A percentile compares a stretch with the other conserved stretches of the same genome.
Evolutionary conservation across 352 stramenopile genomes (phyloP).

Genomic region (Paralagenidium karlingii): DNA sequence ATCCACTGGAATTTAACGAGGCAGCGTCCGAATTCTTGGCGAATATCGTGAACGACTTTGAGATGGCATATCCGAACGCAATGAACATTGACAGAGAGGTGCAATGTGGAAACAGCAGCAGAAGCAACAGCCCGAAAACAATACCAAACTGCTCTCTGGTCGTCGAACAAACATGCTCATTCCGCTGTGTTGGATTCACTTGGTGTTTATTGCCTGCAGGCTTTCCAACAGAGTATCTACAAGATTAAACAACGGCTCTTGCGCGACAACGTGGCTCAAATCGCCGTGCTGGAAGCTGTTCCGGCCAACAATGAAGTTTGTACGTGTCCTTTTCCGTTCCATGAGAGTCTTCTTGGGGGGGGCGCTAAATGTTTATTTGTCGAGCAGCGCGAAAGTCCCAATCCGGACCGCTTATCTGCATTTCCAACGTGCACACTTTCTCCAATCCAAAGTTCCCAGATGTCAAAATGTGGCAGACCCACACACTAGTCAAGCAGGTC

Average conservation of each 20-base stretch:
- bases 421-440: conserved; percentile 98
- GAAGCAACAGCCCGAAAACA: too few species aligned
- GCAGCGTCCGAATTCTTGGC: conserved; percentile 60
- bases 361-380: neutral
- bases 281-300: conserved; percentile 93
- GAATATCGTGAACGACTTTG: conserved; percentile 59
- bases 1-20: conserved; percentile 97
- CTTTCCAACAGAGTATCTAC: conserved; percentile 19
- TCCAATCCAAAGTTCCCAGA: conserved; percentile 98
- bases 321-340: conserved; percentile 7
- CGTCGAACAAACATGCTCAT: too few species aligned
- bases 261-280: conserved; percentile 97
- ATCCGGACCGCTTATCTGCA: conserved; percentile 75
- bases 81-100: conserved; percentile 50
- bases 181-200: neutral
- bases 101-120: too few species aligned
- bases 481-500: conserved; percentile 78
- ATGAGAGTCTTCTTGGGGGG: conserved; percentile 10
- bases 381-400: conserved; percentile 23
- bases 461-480: conserved; percentile 98
- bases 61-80: conserved; percentile 57
- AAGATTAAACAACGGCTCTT: conserved; percentile 83
- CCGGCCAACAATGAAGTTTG: conserved; percentile 62
- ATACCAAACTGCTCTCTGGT: too few species aligned
- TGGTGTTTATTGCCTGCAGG: conserved; percentile 6